A percentile compares a stretch with the other conserved stretches of the same genome.
Conservation (phyloP, 148 eudicot genomes). For the Persicaria tinctoria region DNA sequence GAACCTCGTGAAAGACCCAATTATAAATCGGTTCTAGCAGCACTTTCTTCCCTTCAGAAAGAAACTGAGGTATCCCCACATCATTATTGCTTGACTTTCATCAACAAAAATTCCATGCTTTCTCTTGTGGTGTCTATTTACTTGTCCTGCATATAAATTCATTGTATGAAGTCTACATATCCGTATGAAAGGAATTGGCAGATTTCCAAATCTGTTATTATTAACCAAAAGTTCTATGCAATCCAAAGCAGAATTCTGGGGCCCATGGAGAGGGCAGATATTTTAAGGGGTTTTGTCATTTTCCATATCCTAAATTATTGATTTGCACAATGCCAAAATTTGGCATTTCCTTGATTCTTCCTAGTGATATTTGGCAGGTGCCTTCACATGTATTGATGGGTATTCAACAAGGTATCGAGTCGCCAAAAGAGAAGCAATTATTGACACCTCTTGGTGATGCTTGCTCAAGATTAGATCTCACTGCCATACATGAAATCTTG, state of each 20-base stretch:
- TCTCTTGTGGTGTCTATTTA: background rate
- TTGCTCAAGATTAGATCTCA: constrained; percentile 67
- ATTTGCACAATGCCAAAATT: background rate
- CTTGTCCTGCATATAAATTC: background rate
- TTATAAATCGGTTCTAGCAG: constrained; percentile 49
- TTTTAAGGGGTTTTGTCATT: background rate
- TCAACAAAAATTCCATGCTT: background rate
- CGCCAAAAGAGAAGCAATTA: constrained; percentile 35
- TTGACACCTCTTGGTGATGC: constrained; percentile 73
- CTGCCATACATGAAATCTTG: constrained; percentile 75
- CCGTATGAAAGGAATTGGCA: background rate
- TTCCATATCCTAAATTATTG: background rate
- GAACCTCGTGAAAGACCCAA: constrained; percentile 88
- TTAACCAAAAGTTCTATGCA: background rate
- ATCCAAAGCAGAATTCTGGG: background rate
- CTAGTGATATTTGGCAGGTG: constrained; percentile 34
- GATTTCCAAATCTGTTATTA: background rate
- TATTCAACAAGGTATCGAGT: constrained; percentile 42
- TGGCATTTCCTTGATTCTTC: constrained; percentile 6
- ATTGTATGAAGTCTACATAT: background rate
- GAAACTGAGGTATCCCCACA: constrained; percentile 51
- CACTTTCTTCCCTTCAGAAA: constrained; percentile 68
- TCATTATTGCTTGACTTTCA: background rate
- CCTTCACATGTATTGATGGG: constrained; percentile 72
- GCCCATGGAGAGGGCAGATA: background rate